Conservation (phyloP, 108 stramenopile genomes). For the Nannochloropsis salina region DNA sequence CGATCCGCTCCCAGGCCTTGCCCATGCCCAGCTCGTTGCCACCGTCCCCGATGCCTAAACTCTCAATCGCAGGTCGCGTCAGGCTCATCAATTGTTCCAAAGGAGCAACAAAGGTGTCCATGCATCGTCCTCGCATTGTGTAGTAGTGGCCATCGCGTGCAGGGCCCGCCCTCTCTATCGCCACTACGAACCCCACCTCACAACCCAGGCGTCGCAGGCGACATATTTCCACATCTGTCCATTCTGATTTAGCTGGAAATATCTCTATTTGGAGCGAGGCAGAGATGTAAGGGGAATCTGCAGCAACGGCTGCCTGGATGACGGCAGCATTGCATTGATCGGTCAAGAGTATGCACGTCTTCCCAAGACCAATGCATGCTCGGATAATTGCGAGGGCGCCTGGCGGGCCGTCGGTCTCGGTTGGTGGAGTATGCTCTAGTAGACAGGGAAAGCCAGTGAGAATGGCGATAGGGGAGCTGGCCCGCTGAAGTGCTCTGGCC, state of each 20-base stretch:
- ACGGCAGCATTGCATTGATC: conserved; percentile 65
- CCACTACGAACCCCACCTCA: conserved; percentile 55
- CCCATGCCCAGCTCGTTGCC: conserved; percentile 83
- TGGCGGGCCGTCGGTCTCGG: conserved; percentile 77
- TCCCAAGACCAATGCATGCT: conserved; percentile 57
- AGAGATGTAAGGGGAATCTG: not conserved
- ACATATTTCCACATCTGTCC: conserved; percentile 53
- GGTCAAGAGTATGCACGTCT: conserved; percentile 59
- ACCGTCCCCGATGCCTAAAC: conserved; percentile 64
- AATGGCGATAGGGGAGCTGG: conserved; percentile 48
- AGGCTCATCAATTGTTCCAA: conserved; percentile 61
- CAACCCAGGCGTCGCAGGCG: conserved; percentile 52
- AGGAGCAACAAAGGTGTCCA: conserved; percentile 68
- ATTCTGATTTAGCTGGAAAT: conserved; percentile 50
- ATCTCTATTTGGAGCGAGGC: conserved; percentile 42
- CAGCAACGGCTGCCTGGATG: conserved; percentile 37
- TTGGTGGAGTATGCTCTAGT: conserved; percentile 61
- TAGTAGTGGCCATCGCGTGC: conserved; percentile 66
- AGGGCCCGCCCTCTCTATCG: conserved; percentile 72
- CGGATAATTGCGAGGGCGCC: conserved; percentile 64
- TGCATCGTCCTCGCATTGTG: conserved; percentile 72
- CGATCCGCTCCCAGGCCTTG: conserved; percentile 61
- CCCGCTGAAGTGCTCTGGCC: not conserved
- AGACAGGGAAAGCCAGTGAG: conserved; percentile 76
- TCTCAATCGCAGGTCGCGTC: conserved; percentile 28